These are phyloP conservation scores for Chytriomyces sp. DNA, from an alignment of 192 early-diverging fungal genomes.

Conservation along the genomic window DNA sequence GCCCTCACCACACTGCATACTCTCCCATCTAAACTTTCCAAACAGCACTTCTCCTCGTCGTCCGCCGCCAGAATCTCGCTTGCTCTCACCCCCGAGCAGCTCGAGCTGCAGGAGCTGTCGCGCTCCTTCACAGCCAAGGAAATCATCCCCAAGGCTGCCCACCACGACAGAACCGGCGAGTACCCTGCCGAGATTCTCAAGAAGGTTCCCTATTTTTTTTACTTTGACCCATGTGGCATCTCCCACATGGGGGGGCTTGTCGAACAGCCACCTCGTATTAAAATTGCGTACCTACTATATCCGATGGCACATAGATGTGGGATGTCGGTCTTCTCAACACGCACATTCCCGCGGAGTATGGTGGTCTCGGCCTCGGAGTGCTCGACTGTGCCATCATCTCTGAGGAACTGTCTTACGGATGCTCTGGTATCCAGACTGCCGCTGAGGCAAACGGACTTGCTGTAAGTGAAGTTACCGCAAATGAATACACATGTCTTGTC, in stretches of 20 bases:
- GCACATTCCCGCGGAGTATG: slow-evolving; percentile 84
- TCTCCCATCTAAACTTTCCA: too few relatives aligned
- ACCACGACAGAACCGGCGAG: slow-evolving; percentile 93
- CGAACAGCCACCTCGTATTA: neutral
- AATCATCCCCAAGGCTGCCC: slow-evolving; percentile 86
- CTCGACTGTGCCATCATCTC: slow-evolving; percentile 85
- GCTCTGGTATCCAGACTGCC: slow-evolving; percentile 94
- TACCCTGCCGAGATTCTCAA: slow-evolving; percentile 76
- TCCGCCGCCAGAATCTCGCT: slow-evolving; percentile 11
- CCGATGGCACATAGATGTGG: slow-evolving; percentile 64
- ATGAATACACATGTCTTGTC: neutral
- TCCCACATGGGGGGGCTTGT: neutral
- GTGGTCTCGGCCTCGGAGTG: slow-evolving; percentile 87
- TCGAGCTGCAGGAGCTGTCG: slow-evolving; percentile 84
- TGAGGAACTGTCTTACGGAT: slow-evolving; percentile 93
- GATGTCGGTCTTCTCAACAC: slow-evolving; percentile 91
- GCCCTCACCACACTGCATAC: too few relatives aligned
- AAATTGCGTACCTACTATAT: neutral
- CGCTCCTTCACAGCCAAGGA: slow-evolving; percentile 88
- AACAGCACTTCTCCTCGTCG: slow-evolving; percentile 9
- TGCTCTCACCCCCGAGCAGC: slow-evolving; percentile 78
- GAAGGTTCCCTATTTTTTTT: slow-evolving; percentile 35
- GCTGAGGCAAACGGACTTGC: slow-evolving; percentile 96
- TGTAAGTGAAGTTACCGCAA: neutral
- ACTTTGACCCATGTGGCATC: neutral